Evolutionary conservation across 805 yeast genomes (phyloP).

Genomic region (Pichia phayaonensis): DNA sequence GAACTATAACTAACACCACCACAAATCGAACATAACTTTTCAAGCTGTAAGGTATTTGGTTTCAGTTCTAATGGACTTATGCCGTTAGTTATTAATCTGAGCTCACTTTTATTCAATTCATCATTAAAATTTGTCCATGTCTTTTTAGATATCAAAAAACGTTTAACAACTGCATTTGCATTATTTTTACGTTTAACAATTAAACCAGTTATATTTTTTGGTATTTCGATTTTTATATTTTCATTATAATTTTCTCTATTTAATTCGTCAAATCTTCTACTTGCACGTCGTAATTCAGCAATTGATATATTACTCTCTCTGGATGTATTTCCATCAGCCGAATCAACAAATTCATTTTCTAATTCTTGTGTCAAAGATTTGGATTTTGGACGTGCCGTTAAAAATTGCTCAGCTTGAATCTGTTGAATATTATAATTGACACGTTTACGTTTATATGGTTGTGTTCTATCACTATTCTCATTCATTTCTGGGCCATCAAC

Average conservation of each 20-base stretch:
- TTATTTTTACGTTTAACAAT: conserved; percentile 14
- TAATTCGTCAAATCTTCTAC: conserved; percentile 34
- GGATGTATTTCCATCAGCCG: conserved; percentile 1
- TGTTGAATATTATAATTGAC: conserved; percentile 29
- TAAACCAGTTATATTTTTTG: conserved; percentile 22
- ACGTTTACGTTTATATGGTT: conserved; percentile 21
- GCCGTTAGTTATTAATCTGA: conserved; percentile 21
- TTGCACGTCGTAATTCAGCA: conserved; percentile 29
- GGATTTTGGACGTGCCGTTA: conserved; percentile 7
- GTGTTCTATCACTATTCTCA: not conserved
- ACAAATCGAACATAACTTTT: conserved; percentile 39
- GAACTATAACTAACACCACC: conserved; percentile 35
- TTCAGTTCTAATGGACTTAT: conserved; percentile 24
- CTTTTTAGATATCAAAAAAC: conserved; percentile 34
- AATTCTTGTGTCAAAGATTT: conserved; percentile 13
- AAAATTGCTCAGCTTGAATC: conserved; percentile 24
- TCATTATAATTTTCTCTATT: conserved; percentile 39
- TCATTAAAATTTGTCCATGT: conserved; percentile 34
- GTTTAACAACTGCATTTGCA: conserved; percentile 30
- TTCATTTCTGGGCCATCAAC: not conserved
- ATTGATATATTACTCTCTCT: conserved; percentile 10
- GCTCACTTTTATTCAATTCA: conserved; percentile 33
- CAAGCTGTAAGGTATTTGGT: conserved; percentile 27
- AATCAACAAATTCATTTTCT: conserved; percentile 10
- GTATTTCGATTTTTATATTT: conserved; percentile 30